phyloP scores from a whole-genome alignment of 1,284 basidiomycete species.

The Meripilus lineatus region DNA sequence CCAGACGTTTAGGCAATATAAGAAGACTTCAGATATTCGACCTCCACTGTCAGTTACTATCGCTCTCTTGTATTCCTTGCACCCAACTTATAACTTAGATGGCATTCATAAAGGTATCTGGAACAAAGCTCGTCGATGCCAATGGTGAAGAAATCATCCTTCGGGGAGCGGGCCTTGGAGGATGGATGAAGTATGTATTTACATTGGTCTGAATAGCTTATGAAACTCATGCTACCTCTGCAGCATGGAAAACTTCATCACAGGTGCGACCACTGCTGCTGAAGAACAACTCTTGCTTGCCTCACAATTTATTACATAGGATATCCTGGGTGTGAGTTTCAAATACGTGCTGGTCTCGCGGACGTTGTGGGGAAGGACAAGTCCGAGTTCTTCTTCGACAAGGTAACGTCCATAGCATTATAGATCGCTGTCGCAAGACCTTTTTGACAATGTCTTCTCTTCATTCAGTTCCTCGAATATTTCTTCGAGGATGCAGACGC shows the following conservation, averaged over 20 bases:
- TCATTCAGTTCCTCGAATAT: constrained; percentile 59
- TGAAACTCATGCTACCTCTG: background rate
- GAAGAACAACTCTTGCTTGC: too few species aligned
- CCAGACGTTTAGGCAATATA: too few species aligned
- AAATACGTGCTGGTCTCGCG: constrained; percentile 64
- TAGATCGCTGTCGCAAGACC: background rate
- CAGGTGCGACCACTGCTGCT: too few species aligned
- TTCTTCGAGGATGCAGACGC: constrained; percentile 73
- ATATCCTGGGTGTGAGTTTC: constrained; percentile 57
- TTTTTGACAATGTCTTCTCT: background rate
- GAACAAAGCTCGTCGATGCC: constrained; percentile 53
- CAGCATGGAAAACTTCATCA: constrained; percentile 64
- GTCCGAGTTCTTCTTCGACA: constrained; percentile 75
- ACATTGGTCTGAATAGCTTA: background rate
- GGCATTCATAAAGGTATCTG: constrained; percentile 48
- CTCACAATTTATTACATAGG: too few species aligned
- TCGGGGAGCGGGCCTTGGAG: constrained; percentile 64
- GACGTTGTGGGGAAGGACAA: constrained; percentile 62
- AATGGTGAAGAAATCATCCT: constrained; percentile 53
- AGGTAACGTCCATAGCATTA: constrained; percentile 34
- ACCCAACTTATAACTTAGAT: too few species aligned
- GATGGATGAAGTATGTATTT: constrained; percentile 61
- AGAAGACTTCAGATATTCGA: too few species aligned
- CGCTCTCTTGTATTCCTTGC: too few species aligned
- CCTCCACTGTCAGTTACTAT: too few species aligned